These are phyloP conservation scores for Lasiodiplodia hormozganensis DNA, from an alignment of 2,329 filamentous ascomycete species.

Conservation along the genomic window DNA sequence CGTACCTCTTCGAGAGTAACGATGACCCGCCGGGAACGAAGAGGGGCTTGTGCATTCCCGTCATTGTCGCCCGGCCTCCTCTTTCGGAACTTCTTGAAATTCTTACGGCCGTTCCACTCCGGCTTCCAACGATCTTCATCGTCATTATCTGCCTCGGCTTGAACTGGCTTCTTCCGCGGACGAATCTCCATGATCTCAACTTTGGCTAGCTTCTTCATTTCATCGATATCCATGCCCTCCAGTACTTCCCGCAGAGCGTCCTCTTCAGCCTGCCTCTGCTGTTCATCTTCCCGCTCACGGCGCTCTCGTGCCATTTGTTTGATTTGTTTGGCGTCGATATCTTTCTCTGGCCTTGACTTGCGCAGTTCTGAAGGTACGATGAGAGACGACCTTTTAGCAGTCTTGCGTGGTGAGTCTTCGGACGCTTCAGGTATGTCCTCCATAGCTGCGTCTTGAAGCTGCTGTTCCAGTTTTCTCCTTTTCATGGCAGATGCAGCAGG, in stretches of 20 bases:
- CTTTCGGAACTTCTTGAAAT: conserved; percentile 87
- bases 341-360: conserved; percentile 55
- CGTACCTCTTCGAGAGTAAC: conserved; percentile 75
- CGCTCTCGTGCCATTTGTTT: conserved; percentile 66
- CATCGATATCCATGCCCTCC: conserved; percentile 72
- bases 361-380: conserved; percentile 34
- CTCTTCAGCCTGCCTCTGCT: conserved; percentile 65
- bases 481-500: conserved; percentile 81
- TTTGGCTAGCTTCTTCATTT: conserved; percentile 75
- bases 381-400: background rate
- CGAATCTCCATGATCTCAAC: conserved; percentile 78
- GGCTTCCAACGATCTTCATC: conserved; percentile 76
- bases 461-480: conserved; percentile 62
- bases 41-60: conserved; percentile 48
- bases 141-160: conserved; percentile 45
- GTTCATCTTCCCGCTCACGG: conserved; percentile 59
- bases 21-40: conserved; percentile 64
- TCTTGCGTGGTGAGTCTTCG: conserved; percentile 50
- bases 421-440: conserved; percentile 26
- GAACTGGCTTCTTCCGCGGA: conserved; percentile 37
- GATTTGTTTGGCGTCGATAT: conserved; percentile 74
- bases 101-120: conserved; percentile 90
- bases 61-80: conserved; percentile 52
- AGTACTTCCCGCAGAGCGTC: conserved; percentile 64
- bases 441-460: conserved; percentile 3